Base-by-base conservation (phyloP, 1,139 yeast genomes). In the Yamadazyma triangularis region DNA sequence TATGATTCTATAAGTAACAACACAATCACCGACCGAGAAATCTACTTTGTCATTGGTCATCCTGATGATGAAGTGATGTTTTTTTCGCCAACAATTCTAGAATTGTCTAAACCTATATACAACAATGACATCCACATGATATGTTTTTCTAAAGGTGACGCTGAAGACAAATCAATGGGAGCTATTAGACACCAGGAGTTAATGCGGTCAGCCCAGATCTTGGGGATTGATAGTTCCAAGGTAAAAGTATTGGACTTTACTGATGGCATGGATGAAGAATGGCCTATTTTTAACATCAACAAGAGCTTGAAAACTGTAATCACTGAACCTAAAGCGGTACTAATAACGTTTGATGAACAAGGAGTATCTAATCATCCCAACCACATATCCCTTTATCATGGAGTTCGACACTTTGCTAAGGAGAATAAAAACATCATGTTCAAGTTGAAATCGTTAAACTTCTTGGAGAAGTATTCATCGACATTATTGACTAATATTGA, bases 31-130 rank as follows among this genome's bases (percentile, higher is more conserved):
- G 54, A 65, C 38, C 51, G 62, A 23, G 51, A 60, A 1, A 60
- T 73, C 2, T 71, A 69, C 40, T 61, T 85, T 29, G 64, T 91
- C 13, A 80, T 88, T 25, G 96, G 96, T 1, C 99, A 93, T 56
- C 99, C 99, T 0, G 99, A 93, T 56, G 99, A 93, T 53, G 99
- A 93, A 57, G 91, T 88, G 34, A 93, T 93, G 98, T 93, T 93
- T 58, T 93, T 91, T 50, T 77, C 89, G 1, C 98, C 98, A 0
- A 69, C 94, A 0, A 48, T 87, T 27, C 56, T 74, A 8, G 82
- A 75, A 41, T 47, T 79, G 33, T 42, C 61, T 21, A 74, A 78
- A 36, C 54, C 63, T 3, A 53, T 63, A 40, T 63, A 76, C 42
- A 56, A 65, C 39, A 81, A 81, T 46, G 45, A 53, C 4, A 60